A percentile compares a stretch with the other conserved stretches of the same genome.
phyloP scores from a whole-genome alignment of 2,329 filamentous ascomycete genomes.

The Hymenoscyphus fraxineus region DNA sequence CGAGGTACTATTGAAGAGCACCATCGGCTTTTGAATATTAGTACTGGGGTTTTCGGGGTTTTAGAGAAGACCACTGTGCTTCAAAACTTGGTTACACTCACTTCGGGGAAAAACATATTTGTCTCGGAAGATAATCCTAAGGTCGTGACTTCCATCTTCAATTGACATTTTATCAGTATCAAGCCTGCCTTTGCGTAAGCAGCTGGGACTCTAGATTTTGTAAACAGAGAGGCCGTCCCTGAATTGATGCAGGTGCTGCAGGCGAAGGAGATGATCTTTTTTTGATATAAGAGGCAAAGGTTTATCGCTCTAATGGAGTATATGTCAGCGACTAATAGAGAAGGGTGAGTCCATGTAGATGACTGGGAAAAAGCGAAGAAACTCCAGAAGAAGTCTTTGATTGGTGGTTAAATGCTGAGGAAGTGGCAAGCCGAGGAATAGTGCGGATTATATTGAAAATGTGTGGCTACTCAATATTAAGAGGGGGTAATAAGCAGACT shows the following conservation, averaged over 20 bases:
- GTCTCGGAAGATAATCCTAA: constrained; percentile 39
- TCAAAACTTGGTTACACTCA: constrained; percentile 30
- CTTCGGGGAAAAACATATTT: constrained; percentile 42
- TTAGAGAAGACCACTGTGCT: constrained; percentile 33
- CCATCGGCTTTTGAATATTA: constrained; percentile 32
- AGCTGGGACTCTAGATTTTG: constrained; percentile 40
- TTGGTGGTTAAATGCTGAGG: too few species aligned
- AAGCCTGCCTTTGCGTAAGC: constrained; percentile 40
- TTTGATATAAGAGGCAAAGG: not conserved
- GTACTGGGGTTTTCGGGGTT: constrained; percentile 31
- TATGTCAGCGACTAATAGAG: too few species aligned
- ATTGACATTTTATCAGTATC: constrained; percentile 41
- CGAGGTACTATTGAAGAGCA: constrained; percentile 37
- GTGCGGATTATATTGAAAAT: too few species aligned
- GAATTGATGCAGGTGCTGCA: not conserved
- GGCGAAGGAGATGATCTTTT: constrained; percentile 18
- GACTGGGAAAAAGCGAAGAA: too few species aligned
- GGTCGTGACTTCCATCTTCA: constrained; percentile 39
- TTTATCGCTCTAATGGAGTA: not conserved
- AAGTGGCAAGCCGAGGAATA: too few species aligned
- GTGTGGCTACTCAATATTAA: too few species aligned
- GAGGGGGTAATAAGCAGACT: too few species aligned
- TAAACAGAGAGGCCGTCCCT: constrained; percentile 14
- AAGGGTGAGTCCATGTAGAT: too few species aligned
- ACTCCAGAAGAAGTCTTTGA: too few species aligned